A percentile compares a stretch with the other conserved stretches of the same genome.
Evolutionary conservation across 208 protist species (phyloP).

Genomic region (Trypanosoma rangeli): DNA sequence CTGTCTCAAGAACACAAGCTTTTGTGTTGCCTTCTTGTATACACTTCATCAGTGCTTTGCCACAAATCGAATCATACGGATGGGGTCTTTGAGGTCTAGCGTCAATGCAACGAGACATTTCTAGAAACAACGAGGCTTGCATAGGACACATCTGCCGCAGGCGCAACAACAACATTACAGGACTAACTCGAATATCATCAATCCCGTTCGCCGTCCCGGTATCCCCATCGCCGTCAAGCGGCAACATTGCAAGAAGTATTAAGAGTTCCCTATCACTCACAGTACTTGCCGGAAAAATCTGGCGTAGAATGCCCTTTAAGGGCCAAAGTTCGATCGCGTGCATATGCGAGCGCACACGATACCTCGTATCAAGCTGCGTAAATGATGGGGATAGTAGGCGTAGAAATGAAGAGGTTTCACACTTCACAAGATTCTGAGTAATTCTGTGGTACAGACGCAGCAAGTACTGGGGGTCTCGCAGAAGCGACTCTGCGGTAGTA

Average conservation of each 20-base stretch:
- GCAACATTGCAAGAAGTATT: conserved; percentile 49
- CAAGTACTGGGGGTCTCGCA: conserved; percentile 51
- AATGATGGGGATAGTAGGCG: conserved; percentile 24
- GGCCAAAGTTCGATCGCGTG: conserved; percentile 21
- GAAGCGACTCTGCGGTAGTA: conserved; percentile 25
- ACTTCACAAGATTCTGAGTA: conserved; percentile 34
- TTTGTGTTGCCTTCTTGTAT: background rate
- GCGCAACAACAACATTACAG: conserved; percentile 19
- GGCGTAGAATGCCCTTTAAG: conserved; percentile 27
- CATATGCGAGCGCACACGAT: conserved; percentile 19
- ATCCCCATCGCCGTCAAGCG: conserved; percentile 33
- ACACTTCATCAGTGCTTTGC: conserved; percentile 1
- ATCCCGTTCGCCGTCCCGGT: background rate
- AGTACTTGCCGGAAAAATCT: conserved; percentile 44
- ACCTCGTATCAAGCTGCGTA: conserved; percentile 28
- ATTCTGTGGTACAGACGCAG: conserved; percentile 51
- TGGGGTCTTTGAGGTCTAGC: conserved; percentile 1
- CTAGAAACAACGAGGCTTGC: conserved; percentile 4
- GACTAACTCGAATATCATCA: conserved; percentile 20
- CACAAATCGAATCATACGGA: conserved; percentile 20
- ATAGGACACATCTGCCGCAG: conserved; percentile 19
- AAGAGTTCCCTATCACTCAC: conserved; percentile 52
- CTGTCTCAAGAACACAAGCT: conserved; percentile 17
- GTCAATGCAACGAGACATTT: conserved; percentile 17
- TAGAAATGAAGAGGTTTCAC: conserved; percentile 14